A percentile compares a stretch with the other conserved stretches of the same genome.
Evolutionary conservation across 495 filamentous ascomycete species (phyloP).

Genomic region (Chaetomium tenue): DNA sequence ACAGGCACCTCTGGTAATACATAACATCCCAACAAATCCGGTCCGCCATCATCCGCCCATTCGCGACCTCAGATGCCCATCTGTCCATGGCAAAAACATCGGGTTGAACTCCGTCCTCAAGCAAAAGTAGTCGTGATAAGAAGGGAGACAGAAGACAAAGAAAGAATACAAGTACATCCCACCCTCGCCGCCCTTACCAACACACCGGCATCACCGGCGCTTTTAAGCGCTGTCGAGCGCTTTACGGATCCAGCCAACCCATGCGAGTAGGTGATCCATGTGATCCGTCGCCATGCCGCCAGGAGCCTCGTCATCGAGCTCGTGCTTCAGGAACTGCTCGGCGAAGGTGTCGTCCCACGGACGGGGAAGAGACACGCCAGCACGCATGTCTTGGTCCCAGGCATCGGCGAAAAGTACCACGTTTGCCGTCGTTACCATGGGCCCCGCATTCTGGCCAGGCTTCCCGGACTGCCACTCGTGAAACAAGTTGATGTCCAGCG

Average conservation of each 20-base stretch:
- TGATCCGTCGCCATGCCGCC: background rate
- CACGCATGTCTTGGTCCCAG: constrained; percentile 26
- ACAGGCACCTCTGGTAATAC: constrained; percentile 1
- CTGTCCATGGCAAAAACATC: background rate
- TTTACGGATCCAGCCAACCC: constrained; percentile 26
- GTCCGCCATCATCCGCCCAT: too few relatives aligned
- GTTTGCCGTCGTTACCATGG: constrained; percentile 5
- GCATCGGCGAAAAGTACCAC: constrained; percentile 19
- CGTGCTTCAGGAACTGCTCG: constrained; percentile 16
- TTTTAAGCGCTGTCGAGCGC: constrained; percentile 14
- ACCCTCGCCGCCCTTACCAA: background rate
- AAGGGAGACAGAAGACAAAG: background rate
- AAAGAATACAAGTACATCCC: background rate
- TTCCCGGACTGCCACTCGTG: constrained; percentile 13
- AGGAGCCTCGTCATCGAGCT: background rate
- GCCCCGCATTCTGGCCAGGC: background rate
- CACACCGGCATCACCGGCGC: background rate
- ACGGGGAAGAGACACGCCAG: constrained; percentile 13
- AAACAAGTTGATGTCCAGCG: constrained; percentile 23
- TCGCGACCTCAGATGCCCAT: too few relatives aligned
- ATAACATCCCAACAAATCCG: background rate
- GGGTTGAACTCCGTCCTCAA: background rate
- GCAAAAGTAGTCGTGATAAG: background rate
- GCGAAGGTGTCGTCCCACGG: constrained; percentile 23
- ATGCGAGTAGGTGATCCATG: constrained; percentile 22